Percentiles rank a stretch among this genome's conserved stretches.
phyloP scores from a whole-genome alignment of 495 filamentous ascomycete genomes.

The Saxispiralis lemnorum region DNA sequence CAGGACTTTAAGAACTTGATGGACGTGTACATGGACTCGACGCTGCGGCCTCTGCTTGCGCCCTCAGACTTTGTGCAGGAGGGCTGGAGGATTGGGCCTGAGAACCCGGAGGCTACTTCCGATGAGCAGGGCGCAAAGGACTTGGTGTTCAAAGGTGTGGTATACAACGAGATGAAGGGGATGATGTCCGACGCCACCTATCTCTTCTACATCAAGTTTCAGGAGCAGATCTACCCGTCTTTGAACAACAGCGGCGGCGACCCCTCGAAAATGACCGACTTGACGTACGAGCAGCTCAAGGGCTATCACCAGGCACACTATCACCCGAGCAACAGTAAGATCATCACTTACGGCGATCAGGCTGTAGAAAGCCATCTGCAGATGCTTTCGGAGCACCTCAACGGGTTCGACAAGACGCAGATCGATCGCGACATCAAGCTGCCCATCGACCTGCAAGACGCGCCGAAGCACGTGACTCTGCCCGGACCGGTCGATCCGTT shows the following conservation, averaged over 20 bases:
- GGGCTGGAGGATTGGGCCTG: slow-evolving; percentile 87
- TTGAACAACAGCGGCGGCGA: slow-evolving; percentile 95
- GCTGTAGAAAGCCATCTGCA: slow-evolving; percentile 59
- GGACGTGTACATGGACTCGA: slow-evolving; percentile 92
- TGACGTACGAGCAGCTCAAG: slow-evolving; percentile 72
- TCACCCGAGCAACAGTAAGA: slow-evolving; percentile 87
- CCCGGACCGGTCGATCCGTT: slow-evolving; percentile 78
- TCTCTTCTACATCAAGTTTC: slow-evolving; percentile 82
- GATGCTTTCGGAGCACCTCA: slow-evolving; percentile 55
- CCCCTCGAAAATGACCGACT: slow-evolving; percentile 83
- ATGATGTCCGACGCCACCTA: slow-evolving; percentile 97
- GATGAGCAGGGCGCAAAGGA: slow-evolving; percentile 25
- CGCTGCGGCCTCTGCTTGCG: slow-evolving; percentile 72
- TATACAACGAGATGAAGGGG: slow-evolving; percentile 99
- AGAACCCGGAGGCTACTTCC: slow-evolving; percentile 49
- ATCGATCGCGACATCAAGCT: slow-evolving; percentile 54
- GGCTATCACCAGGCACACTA: slow-evolving; percentile 82
- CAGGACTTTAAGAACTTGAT: slow-evolving; percentile 91
- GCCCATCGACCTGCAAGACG: slow-evolving; percentile 53
- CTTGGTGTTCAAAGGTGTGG: slow-evolving; percentile 92
- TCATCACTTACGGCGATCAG: slow-evolving; percentile 92
- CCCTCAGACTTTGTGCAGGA: slow-evolving; percentile 88
- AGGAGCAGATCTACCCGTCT: slow-evolving; percentile 81
- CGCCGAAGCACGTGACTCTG: slow-evolving; percentile 49
- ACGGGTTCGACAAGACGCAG: slow-evolving; percentile 47